A percentile compares a stretch with the other conserved stretches of the same genome.
Conservation (phyloP, 352 stramenopile genomes). For the Pythium guiyangense region DNA sequence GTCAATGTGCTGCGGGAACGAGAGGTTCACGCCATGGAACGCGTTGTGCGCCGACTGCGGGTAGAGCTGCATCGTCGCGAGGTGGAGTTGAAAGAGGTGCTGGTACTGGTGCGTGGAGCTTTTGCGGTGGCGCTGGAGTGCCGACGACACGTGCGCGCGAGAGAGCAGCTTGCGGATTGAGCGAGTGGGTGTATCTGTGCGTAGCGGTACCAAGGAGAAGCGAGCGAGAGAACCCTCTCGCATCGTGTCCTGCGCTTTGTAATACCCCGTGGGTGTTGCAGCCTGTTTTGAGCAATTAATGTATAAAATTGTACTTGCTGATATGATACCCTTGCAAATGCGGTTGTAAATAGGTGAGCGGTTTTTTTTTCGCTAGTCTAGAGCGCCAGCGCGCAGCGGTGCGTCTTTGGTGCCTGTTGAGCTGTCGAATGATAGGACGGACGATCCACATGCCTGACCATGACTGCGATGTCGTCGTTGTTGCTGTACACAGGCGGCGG, state of each 20-base stretch:
- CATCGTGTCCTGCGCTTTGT: too few relatives aligned
- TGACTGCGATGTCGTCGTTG: not conserved
- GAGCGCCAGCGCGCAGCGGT: slow-evolving; percentile 81
- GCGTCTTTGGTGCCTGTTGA: slow-evolving; percentile 15
- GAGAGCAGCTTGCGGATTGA: not conserved
- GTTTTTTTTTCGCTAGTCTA: too few relatives aligned
- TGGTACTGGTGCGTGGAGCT: not conserved
- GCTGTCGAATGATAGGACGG: not conserved
- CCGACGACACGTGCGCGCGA: not conserved
- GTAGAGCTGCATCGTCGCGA: slow-evolving; percentile 42
- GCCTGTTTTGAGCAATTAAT: too few relatives aligned
- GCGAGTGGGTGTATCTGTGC: too few relatives aligned
- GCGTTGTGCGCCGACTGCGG: slow-evolving; percentile 47
- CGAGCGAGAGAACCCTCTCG: too few relatives aligned
- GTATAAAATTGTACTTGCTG: too few relatives aligned
- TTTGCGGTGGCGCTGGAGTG: too few relatives aligned
- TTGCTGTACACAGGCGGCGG: slow-evolving; percentile 28
- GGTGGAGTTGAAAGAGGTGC: not conserved
- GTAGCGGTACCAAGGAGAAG: too few relatives aligned
- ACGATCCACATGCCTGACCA: slow-evolving; percentile 6
- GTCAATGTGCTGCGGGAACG: slow-evolving; percentile 50
- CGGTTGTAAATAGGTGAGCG: too few relatives aligned
- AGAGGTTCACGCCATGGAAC: slow-evolving; percentile 39
- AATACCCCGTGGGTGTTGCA: too few relatives aligned
- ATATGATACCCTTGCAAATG: too few relatives aligned